phyloP scores from a whole-genome alignment of 2,329 filamentous ascomycete species.

The Pseudogymnoascus verrucosus region DNA sequence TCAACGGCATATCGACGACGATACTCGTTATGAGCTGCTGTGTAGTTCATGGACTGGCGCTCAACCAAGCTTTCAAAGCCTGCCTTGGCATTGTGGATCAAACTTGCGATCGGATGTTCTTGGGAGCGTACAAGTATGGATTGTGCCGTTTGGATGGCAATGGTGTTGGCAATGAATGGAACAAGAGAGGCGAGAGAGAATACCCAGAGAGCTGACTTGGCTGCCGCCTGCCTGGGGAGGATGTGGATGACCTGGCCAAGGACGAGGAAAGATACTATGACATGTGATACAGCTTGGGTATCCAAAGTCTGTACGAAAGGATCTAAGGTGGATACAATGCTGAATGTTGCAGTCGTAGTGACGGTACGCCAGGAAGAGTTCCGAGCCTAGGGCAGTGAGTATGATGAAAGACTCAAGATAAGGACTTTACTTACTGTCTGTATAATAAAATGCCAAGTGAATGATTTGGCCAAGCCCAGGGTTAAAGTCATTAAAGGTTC shows the following conservation, averaged over 20 bases:
- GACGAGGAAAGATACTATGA: constrained; percentile 25
- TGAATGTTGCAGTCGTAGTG: background rate
- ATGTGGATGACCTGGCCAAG: constrained; percentile 28
- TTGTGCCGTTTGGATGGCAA: background rate
- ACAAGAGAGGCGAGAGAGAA: constrained; percentile 26
- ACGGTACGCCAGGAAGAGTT: background rate
- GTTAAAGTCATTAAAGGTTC: constrained; percentile 15
- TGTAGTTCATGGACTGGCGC: constrained; percentile 67
- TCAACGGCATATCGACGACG: constrained; percentile 33
- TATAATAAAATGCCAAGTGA: constrained; percentile 31
- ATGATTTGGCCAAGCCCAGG: constrained; percentile 26
- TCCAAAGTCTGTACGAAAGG: background rate
- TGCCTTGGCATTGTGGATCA: constrained; percentile 53
- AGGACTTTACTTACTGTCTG: constrained; percentile 23
- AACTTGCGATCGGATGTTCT: constrained; percentile 56
- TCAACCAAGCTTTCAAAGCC: constrained; percentile 46
- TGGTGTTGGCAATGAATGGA: background rate
- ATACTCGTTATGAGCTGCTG: constrained; percentile 59
- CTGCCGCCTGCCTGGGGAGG: constrained; percentile 27
- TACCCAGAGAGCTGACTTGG: constrained; percentile 25
- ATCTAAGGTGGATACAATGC: background rate
- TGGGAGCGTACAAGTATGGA: background rate
- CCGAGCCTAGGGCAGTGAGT: background rate
- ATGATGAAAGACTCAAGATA: constrained; percentile 9
- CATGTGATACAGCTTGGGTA: constrained; percentile 14